Conservation (phyloP, 2,329 filamentous ascomycete species). For the Arthroderma sp. region DNA sequence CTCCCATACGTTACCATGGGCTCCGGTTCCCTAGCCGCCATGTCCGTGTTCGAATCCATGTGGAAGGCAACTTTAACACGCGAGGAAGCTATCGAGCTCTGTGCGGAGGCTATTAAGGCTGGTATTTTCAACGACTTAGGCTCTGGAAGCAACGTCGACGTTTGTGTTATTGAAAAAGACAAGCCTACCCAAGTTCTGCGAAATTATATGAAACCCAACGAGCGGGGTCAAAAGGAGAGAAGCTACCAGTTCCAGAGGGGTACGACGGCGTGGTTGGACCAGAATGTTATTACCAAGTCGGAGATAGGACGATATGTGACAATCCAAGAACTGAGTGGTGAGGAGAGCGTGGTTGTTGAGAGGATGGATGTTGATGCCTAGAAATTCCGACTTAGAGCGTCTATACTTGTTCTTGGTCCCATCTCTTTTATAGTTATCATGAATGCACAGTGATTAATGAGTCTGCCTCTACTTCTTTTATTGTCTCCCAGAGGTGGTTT, state of each 20-base stretch:
- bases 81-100: constrained; percentile 71
- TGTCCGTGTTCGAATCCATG: constrained; percentile 94
- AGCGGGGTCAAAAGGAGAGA: constrained; percentile 78
- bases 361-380: constrained; percentile 51
- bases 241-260: constrained; percentile 84
- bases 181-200: constrained; percentile 80
- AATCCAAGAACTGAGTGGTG: constrained; percentile 68
- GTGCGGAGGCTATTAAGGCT: constrained; percentile 76
- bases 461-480: not conserved
- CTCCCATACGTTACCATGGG: constrained; percentile 99
- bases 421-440: not conserved
- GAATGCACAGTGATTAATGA: not conserved
- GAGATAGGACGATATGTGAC: constrained; percentile 91
- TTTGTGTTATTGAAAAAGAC: constrained; percentile 86
- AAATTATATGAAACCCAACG: constrained; percentile 87
- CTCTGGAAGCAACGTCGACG: constrained; percentile 92
- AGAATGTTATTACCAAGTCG: constrained; percentile 89
- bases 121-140: constrained; percentile 99
- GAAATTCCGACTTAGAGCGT: not conserved
- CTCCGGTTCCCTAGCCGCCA: constrained; percentile 85
- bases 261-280: constrained; percentile 89
- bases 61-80: constrained; percentile 70
- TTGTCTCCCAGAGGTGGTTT: no score
- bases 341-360: constrained; percentile 48
- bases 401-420: not conserved